Evolutionary conservation across 148 eudicot species (phyloP).

Genomic region (Nepenthes gracilis): DNA sequence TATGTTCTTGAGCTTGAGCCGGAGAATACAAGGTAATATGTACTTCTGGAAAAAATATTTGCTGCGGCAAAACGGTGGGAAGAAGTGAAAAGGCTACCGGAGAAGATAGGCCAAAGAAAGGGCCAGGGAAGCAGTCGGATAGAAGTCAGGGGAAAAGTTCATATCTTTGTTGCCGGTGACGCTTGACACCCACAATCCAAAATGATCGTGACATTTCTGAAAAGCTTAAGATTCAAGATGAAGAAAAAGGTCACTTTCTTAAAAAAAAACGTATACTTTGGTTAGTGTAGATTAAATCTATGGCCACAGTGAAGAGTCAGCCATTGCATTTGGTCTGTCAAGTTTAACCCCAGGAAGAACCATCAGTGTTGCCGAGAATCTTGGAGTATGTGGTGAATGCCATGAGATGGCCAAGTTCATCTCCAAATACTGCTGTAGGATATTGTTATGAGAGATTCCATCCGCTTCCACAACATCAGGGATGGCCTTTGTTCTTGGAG

Average conservation of each 20-base stretch:
- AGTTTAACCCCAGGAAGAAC: too few species aligned
- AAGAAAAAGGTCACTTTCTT: constrained; percentile 14
- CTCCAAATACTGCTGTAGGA: too few species aligned
- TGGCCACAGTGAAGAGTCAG: too few species aligned
- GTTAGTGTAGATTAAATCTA: constrained; percentile 18
- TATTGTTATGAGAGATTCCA: too few species aligned
- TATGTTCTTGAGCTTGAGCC: constrained; percentile 39
- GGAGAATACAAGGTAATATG: constrained; percentile 19
- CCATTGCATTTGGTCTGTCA: too few species aligned
- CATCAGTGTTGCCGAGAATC: neutral
- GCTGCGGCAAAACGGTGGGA: constrained; percentile 43
- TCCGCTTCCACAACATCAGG: too few species aligned
- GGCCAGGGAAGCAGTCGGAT: constrained; percentile 46
- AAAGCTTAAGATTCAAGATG: constrained; percentile 23
- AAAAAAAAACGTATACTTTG: constrained; percentile 15
- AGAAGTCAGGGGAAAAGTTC: constrained; percentile 35
- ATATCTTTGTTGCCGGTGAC: constrained; percentile 41
- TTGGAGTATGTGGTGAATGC: neutral
- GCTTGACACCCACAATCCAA: constrained; percentile 24
- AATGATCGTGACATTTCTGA: constrained; percentile 23
- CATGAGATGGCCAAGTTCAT: too few species aligned
- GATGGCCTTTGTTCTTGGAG: too few species aligned
- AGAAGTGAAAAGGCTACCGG: constrained; percentile 27
- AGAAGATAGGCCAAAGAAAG: constrained; percentile 22
- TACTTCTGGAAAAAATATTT: constrained; percentile 34